phyloP scores from a whole-genome alignment of 768 basidiomycete species.

The Russula olivacea region DNA sequence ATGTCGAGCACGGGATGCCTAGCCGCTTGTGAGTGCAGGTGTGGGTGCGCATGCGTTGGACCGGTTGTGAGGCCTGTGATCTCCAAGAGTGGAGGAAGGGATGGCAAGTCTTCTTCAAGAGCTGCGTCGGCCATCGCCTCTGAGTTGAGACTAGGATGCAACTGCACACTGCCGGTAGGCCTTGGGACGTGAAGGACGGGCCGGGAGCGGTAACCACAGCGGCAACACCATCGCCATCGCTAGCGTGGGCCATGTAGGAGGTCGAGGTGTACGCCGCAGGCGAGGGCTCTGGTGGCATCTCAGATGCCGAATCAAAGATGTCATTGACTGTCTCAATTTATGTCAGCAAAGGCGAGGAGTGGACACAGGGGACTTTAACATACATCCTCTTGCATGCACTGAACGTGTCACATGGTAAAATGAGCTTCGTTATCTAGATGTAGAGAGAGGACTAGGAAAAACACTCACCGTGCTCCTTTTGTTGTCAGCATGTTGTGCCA shows the following conservation, averaged over 20 bases:
- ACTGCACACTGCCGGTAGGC: background rate
- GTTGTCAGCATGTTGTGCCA: conserved; percentile 50
- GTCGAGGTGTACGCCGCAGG: background rate
- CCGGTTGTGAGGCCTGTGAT: too few species aligned
- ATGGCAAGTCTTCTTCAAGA: conserved; percentile 1
- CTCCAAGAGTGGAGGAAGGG: conserved; percentile 14
- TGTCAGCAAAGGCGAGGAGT: background rate
- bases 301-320: conserved; percentile 26
- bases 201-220: too few species aligned
- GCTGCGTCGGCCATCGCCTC: conserved; percentile 20
- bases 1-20: conserved; percentile 28
- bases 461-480: conserved; percentile 63
- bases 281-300: background rate
- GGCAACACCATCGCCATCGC: background rate
- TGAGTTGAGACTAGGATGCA: conserved; percentile 16
- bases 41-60: conserved; percentile 17
- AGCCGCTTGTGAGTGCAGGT: background rate
- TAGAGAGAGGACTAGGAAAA: background rate
- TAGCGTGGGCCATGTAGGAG: background rate
- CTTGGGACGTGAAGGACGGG: background rate
- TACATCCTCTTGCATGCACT: conserved; percentile 78
- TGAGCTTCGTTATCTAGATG: conserved; percentile 4
- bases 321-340: conserved; percentile 31
- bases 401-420: background rate
- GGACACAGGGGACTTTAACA: conserved; percentile 28